Evolutionary conservation across 345 rosid species (phyloP), one percentile per base, ranked within the genome.

Genomic region (Gossypium turneri): DNA sequence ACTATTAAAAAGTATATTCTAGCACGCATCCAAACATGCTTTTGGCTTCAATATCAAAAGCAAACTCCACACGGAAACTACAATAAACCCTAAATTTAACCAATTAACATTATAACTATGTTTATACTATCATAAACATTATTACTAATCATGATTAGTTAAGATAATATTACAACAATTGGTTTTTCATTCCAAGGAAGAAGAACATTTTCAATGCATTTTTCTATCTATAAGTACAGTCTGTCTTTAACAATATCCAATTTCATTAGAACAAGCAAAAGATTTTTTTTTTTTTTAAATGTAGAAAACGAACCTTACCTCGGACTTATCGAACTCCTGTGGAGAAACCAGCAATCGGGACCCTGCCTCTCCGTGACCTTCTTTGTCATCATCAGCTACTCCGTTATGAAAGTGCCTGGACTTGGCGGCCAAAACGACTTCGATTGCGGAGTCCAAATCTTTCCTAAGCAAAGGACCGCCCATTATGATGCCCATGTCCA

Each of bases 401-500:
- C 88, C 85, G 47, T 75, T 66, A n/a, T 22, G 24, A 25, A 25
- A 27, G 25, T 22, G 9, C 19, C 64, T 66, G 19, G 92, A 74
- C 59, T 78, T 87, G 9, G 78, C 80, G 7, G 76, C 82, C 7
- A 86, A 79, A 19, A 91, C 79, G 15, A 74, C 64, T 52, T 71
- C 67, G 15, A 95, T 88, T 15, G 90, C 88, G 5, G 84, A 79
- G 47, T 95, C 92, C 70, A 95, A 84, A 74, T 95, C 98, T 20
- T 82, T 77, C 82, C 92, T 86, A 77, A 95, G 82, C 77, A 95
- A 79, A 80, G 76, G 60, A 8, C 99, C 98, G n/a, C 98, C 99
- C 99, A 95, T 95, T 78, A 95, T 85, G 70, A 94, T 86, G 11
- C 97, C 98, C 96, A 95, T 83, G 64, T 95, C 99, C 80, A 95